Evolutionary conservation across 768 basidiomycete species (phyloP), one percentile per base, ranked within the genome.

Genomic region (Strobilomyces echinocephalus): DNA sequence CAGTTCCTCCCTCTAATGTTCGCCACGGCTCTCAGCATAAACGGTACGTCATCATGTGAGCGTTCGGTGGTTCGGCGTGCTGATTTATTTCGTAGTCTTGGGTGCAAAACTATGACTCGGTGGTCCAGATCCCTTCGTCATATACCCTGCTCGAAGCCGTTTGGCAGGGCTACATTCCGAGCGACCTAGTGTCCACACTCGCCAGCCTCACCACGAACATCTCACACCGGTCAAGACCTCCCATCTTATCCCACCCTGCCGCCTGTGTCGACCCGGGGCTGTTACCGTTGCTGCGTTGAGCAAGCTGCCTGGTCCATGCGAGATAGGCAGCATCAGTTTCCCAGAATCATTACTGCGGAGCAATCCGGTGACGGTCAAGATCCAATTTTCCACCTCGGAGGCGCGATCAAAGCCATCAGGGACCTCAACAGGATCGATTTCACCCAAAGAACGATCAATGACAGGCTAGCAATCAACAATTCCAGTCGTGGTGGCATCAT

Each of bases 101-200:
- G 1, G 75, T 85, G 31, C 60, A 70, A 56, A 79, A 77, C 16
- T 79, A 76, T 58, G 86, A 83, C 3, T 70, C 97, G 42, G 75
- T 82, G 60, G 91, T 87, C 3, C 88, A 81, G 61, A 73, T 85
- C 34, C 90, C 92, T 0, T 64, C 66, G 0, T 62, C 75, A 0
- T 91, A 88, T 66, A 63, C 63, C 6, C 30, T 75, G 42, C 78
- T 95, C 12, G 76, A 79, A 48, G 95, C 93, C 3, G 74, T 83
- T 52, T 95, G 74, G 74, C 73, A 87, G 20, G 85, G 77, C 0
- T 91, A 83, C 64, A 82, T 97, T 50, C 87, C 88, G 0, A 38
- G 57, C 0, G 58, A 67, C 42, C 53, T 72, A 6, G 84, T 95
- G 43, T 69, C 81, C 56, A 68, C 73, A 1, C 85, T 97, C 35